Evolutionary conservation across 1,139 yeast species (phyloP).

Genomic region (Debaryomycetaceae sp.): DNA sequence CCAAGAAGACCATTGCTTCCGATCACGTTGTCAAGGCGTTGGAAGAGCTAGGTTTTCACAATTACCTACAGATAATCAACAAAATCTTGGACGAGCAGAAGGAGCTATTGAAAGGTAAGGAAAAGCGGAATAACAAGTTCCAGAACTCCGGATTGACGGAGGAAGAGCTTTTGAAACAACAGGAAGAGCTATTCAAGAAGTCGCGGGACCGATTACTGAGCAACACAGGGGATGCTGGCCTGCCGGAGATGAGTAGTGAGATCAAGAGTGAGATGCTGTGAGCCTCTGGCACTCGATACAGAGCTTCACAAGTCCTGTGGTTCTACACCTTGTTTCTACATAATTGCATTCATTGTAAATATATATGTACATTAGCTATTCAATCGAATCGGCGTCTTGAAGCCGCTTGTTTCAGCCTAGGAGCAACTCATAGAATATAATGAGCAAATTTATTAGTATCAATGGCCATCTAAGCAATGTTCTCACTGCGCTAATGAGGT

Average conservation of each 20-base stretch:
- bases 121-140: constrained; percentile 87
- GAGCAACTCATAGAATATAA: constrained; percentile 41
- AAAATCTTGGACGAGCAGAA: constrained; percentile 83
- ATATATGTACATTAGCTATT: constrained; percentile 6
- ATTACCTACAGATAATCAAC: constrained; percentile 78
- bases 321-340: neutral
- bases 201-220: constrained; percentile 73
- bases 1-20: constrained; percentile 93
- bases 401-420: constrained; percentile 27
- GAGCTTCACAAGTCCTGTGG: neutral
- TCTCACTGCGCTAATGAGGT: constrained; percentile 43
- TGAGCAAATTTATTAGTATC: constrained; percentile 36
- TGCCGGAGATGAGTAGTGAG: constrained; percentile 3
- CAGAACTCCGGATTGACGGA: constrained; percentile 90
- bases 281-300: neutral
- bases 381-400: neutral
- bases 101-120: constrained; percentile 83
- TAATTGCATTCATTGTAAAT: constrained; percentile 1
- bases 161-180: constrained; percentile 87
- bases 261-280: constrained; percentile 8
- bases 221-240: constrained; percentile 3
- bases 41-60: constrained; percentile 81
- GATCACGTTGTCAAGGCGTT: constrained; percentile 94
- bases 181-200: constrained; percentile 86
- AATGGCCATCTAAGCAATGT: constrained; percentile 47